These are phyloP conservation scores for Mortierella sp. DNA, from an alignment of 371 early-diverging fungal species.

Conservation along the genomic window DNA sequence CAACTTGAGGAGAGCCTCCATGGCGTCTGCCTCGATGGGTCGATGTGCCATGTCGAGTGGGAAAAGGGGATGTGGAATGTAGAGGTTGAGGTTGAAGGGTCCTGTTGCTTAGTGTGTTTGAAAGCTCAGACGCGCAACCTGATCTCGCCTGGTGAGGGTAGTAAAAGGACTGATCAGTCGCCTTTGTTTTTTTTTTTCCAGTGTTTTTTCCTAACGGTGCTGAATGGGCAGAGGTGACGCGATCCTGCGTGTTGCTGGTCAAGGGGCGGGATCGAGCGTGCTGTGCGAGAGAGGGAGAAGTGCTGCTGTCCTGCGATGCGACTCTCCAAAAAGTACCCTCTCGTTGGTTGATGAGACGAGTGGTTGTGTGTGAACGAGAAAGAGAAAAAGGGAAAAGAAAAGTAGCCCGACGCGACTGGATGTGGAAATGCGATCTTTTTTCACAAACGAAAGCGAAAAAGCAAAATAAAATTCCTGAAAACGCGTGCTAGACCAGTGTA, in stretches of 20 bases:
- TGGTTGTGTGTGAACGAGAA: neutral
- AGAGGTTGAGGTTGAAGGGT: too few relatives aligned
- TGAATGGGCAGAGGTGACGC: neutral
- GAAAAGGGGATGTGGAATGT: neutral
- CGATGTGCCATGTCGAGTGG: constrained; percentile 33
- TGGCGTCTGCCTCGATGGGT: constrained; percentile 46
- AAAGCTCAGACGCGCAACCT: constrained; percentile 7
- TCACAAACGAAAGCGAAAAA: neutral
- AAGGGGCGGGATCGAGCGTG: neutral
- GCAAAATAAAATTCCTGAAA: neutral
- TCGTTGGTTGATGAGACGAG: constrained; percentile 2
- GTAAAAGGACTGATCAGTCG: constrained; percentile 4
- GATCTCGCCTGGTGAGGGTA: constrained; percentile 5
- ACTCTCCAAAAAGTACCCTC: neutral
- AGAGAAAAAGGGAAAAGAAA: neutral
- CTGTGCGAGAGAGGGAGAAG: neutral
- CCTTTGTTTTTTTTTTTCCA: neutral
- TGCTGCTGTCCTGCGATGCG: neutral
- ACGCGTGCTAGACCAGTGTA: neutral
- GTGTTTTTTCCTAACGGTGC: neutral
- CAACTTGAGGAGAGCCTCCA: constrained; percentile 42
- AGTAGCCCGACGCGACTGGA: neutral
- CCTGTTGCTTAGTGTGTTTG: neutral
- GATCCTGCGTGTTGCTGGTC: neutral
- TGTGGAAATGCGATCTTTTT: constrained; percentile 12